Conservation (phyloP, 2,329 filamentous ascomycete species). For the Beauveria brongniartii region DNA sequence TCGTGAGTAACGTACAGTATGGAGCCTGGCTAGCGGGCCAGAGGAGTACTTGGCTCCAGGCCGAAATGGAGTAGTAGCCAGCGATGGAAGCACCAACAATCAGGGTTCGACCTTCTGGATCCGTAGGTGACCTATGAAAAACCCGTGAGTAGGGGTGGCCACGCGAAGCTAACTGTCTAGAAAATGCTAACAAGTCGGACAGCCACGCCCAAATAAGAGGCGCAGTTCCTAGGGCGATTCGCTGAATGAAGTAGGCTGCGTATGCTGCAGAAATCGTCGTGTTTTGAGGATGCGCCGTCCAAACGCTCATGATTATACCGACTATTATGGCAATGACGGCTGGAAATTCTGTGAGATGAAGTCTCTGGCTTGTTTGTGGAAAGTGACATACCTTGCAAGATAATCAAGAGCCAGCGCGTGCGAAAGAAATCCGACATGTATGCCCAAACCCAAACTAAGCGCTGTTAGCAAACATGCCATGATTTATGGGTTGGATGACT, state of each 20-base stretch:
- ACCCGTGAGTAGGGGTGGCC: background rate
- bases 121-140: background rate
- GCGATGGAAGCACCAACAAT: constrained; percentile 42
- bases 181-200: constrained; percentile 30
- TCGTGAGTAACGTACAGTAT: constrained; percentile 28
- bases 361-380: background rate
- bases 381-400: constrained; percentile 31
- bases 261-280: constrained; percentile 39
- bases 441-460: constrained; percentile 44
- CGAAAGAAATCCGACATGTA: constrained; percentile 40
- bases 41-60: constrained; percentile 43
- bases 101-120: constrained; percentile 18
- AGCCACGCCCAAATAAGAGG: constrained; percentile 46
- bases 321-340: constrained; percentile 38
- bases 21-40: constrained; percentile 45
- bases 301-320: constrained; percentile 44
- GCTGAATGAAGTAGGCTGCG: constrained; percentile 43
- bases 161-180: accelerated
- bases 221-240: constrained; percentile 39
- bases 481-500: background rate
- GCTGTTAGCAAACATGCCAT: background rate
- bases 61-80: constrained; percentile 40
- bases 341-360: background rate
- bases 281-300: constrained; percentile 36
- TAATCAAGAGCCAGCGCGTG: constrained; percentile 42